Evolutionary conservation across 495 filamentous ascomycete genomes (phyloP).

Genomic region (Daldinia concentrica): DNA sequence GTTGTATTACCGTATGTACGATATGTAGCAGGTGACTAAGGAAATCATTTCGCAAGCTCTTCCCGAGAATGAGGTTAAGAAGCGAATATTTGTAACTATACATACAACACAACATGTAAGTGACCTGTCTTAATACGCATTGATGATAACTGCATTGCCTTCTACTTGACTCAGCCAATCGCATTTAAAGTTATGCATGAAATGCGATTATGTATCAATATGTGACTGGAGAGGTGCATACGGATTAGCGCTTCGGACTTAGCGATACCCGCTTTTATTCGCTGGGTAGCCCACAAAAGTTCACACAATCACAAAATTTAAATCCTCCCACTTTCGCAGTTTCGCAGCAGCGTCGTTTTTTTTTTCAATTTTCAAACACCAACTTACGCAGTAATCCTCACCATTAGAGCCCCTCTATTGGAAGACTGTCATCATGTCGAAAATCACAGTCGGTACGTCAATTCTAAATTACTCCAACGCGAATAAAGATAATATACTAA

Average conservation of each 20-base stretch:
- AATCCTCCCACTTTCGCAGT: background rate
- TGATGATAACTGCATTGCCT: too few species aligned
- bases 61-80: too few species aligned
- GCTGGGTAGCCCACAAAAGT: slow-evolving; percentile 3
- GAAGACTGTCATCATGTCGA: slow-evolving; percentile 81
- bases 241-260: background rate
- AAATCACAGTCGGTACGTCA: slow-evolving; percentile 84
- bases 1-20: background rate
- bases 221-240: background rate
- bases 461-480: background rate
- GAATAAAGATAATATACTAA: slow-evolving; percentile 25
- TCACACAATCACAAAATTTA: slow-evolving; percentile 6
- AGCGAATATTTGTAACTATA: too few species aligned
- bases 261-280: background rate
- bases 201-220: background rate
- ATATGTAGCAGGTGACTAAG: background rate
- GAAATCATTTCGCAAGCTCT: too few species aligned
- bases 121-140: too few species aligned
- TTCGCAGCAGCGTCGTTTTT: slow-evolving; percentile 6
- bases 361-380: slow-evolving; percentile 21
- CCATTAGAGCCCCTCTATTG: slow-evolving; percentile 73
- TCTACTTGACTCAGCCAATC: too few species aligned
- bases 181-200: too few species aligned
- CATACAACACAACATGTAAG: too few species aligned
- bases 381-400: slow-evolving; percentile 68